These are phyloP conservation scores for Cucurbita argyrosperma DNA, from an alignment of 306 rosid species.

Conservation along the genomic window DNA sequence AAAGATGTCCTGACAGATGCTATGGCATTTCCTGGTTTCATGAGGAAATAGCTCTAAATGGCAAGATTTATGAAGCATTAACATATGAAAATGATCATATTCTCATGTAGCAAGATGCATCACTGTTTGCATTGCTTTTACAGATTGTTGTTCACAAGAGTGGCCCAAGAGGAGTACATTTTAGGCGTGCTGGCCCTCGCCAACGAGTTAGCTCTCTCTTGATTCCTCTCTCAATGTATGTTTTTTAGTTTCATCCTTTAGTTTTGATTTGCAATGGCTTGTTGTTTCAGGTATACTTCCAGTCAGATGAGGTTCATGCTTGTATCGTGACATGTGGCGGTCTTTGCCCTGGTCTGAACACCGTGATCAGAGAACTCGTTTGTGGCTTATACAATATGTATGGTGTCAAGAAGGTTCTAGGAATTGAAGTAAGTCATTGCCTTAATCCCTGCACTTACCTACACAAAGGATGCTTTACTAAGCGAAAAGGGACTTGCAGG, in stretches of 20 bases:
- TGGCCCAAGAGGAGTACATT: constrained; percentile 76
- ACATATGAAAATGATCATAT: neutral
- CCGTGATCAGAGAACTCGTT: constrained; percentile 84
- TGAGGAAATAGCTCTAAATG: neutral
- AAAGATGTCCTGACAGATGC: neutral
- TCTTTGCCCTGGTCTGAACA: constrained; percentile 97
- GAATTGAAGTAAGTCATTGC: constrained; percentile 46
- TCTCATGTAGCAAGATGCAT: neutral
- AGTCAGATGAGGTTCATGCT: constrained; percentile 76
- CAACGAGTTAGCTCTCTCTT: constrained; percentile 36
- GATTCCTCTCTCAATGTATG: neutral
- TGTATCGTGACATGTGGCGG: constrained; percentile 97
- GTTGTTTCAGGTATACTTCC: constrained; percentile 54
- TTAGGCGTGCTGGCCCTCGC: constrained; percentile 97
- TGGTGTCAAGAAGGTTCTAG: constrained; percentile 70
- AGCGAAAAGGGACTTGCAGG: constrained; percentile 29
- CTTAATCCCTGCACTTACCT: neutral
- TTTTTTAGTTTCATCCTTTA: neutral
- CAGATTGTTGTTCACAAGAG: constrained; percentile 73
- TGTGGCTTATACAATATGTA: constrained; percentile 84
- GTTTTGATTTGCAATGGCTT: neutral
- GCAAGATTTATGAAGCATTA: neutral
- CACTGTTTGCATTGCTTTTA: neutral
- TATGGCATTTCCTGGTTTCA: neutral
- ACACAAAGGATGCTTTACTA: neutral